Conservation (phyloP, 148 eudicot species). For the Rhododendron williamsianum region DNA sequence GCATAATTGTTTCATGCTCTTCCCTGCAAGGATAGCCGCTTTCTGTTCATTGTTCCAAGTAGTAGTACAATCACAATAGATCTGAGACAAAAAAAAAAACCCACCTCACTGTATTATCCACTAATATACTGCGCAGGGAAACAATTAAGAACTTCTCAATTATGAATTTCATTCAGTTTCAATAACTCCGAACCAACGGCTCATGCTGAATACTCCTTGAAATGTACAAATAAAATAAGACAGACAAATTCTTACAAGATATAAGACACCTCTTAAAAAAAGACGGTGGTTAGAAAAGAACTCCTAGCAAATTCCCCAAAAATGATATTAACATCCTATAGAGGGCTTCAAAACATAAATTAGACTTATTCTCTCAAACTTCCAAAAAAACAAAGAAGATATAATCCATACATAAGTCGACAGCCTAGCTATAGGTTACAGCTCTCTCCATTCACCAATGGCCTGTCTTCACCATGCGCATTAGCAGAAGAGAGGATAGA, state of each 20-base stretch:
- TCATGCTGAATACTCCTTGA: not conserved
- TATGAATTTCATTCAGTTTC: not conserved
- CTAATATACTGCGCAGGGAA: not conserved
- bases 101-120: not conserved
- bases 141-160: not conserved
- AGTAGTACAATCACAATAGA: too few species aligned
- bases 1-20: too few species aligned
- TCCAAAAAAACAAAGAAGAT: not conserved
- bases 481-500: not conserved
- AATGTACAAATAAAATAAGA: slow-evolving; percentile 6
- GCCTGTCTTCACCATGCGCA: not conserved
- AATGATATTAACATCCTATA: slow-evolving; percentile 4
- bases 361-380: not conserved
- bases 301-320: slow-evolving; percentile 8
- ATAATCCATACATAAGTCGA: not conserved
- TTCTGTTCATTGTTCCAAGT: too few species aligned
- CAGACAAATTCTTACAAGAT: not conserved
- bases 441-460: slow-evolving; percentile 1
- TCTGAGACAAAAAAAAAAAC: too few species aligned
- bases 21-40: too few species aligned
- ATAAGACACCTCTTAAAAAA: not conserved
- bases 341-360: slow-evolving; percentile 1
- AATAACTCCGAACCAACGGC: not conserved
- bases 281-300: not conserved
- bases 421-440: not conserved